A percentile compares a stretch with the other conserved stretches of the same genome.
phyloP scores from a whole-genome alignment of 106 monocot genomes.

The Dioscorea alata region DNA sequence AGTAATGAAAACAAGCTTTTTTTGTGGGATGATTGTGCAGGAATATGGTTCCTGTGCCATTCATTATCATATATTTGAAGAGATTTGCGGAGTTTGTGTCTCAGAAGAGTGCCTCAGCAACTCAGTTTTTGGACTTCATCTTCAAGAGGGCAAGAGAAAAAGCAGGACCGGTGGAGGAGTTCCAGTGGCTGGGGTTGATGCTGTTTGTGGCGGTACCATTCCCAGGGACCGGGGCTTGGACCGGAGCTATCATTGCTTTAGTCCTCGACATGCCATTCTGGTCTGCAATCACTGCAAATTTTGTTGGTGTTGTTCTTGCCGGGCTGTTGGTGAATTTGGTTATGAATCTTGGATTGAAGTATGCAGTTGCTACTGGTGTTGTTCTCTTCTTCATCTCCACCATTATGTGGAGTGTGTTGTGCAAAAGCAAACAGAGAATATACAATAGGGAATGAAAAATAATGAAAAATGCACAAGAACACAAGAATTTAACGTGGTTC shows the following conservation, averaged over 20 bases:
- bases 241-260: constrained; percentile 75
- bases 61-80: constrained; percentile 83
- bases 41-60: constrained; percentile 93
- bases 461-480: no score
- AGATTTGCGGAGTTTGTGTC: constrained; percentile 47
- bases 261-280: constrained; percentile 89
- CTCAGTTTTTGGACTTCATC: constrained; percentile 45
- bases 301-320: constrained; percentile 83
- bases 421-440: no score
- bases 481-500: no score
- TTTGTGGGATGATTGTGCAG: constrained; percentile 21
- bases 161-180: constrained; percentile 88
- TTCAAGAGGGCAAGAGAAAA: constrained; percentile 73
- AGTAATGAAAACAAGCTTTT: neutral
- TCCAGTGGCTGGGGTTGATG: constrained; percentile 95
- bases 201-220: constrained; percentile 94
- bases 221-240: constrained; percentile 96
- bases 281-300: constrained; percentile 82
- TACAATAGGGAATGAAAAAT: no score
- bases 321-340: constrained; percentile 90
- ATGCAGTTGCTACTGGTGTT: constrained; percentile 55
- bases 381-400: constrained; percentile 70
- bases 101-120: constrained; percentile 36
- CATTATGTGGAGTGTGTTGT: constrained; percentile 86
- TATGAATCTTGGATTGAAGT: constrained; percentile 82